These are phyloP conservation scores for Mycena haematopus DNA, from an alignment of 768 basidiomycete genomes.

Conservation along the genomic window DNA sequence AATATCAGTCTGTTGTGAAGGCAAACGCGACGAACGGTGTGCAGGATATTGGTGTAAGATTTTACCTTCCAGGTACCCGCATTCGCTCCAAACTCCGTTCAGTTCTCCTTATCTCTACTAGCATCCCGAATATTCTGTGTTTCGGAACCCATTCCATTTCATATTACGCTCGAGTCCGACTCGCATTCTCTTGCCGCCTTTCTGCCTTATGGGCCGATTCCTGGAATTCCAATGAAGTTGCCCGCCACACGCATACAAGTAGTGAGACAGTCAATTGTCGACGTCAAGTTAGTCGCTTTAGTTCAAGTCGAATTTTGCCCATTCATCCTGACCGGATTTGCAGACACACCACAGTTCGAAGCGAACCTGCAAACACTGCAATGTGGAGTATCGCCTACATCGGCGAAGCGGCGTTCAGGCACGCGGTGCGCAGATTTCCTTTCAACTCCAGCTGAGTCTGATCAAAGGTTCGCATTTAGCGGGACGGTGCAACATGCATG, in stretches of 20 bases:
- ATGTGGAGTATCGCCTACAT: conserved; percentile 73
- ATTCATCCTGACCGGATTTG: background rate
- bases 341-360: conserved; percentile 48
- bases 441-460: background rate
- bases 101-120: conserved; percentile 45
- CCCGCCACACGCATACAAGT: conserved; percentile 62
- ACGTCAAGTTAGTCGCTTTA: conserved; percentile 53
- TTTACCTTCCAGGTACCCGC: conserved; percentile 46
- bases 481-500: conserved; percentile 63
- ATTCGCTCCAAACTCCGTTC: background rate
- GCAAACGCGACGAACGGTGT: conserved; percentile 42
- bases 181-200: conserved; percentile 63
- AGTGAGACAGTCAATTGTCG: conserved; percentile 71
- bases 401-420: conserved; percentile 65
- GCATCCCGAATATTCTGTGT: conserved; percentile 64
- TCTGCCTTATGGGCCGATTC: conserved; percentile 61
- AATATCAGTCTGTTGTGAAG: conserved; percentile 47
- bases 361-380: conserved; percentile 66
- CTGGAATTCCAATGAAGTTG: conserved; percentile 34
- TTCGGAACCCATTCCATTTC: conserved; percentile 68
- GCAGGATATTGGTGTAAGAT: conserved; percentile 48
- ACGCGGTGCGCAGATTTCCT: conserved; percentile 46
- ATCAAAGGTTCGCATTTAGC: conserved; percentile 42
- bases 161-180: conserved; percentile 64
- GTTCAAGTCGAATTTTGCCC: background rate